phyloP scores from a whole-genome alignment of 2,329 filamentous ascomycete genomes.

The Fusarium sp. region DNA sequence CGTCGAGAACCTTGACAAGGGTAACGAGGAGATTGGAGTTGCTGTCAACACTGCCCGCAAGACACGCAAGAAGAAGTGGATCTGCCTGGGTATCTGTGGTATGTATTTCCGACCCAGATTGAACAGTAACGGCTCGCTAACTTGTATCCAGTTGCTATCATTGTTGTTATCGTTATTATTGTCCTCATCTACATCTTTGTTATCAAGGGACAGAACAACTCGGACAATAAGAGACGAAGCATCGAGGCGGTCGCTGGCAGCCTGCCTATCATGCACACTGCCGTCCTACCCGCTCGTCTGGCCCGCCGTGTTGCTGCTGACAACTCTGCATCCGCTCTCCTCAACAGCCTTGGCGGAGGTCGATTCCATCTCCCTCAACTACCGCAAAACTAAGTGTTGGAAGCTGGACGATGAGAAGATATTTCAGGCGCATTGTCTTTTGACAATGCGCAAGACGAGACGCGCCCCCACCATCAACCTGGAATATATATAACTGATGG shows the following conservation, averaged over 20 bases:
- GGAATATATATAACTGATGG: slow-evolving; percentile 9
- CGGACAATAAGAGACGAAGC: slow-evolving; percentile 50
- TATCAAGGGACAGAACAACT: slow-evolving; percentile 51
- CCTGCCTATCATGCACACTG: slow-evolving; percentile 44
- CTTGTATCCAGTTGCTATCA: slow-evolving; percentile 60
- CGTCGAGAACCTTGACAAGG: slow-evolving; percentile 84
- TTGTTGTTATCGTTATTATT: slow-evolving; percentile 65
- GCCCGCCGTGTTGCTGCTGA: slow-evolving; percentile 30
- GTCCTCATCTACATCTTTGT: slow-evolving; percentile 65
- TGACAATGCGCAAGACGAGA: background rate
- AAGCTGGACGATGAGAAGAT: background rate
- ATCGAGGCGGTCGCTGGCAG: slow-evolving; percentile 42
- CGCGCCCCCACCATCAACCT: background rate
- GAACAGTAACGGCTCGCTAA: slow-evolving; percentile 43
- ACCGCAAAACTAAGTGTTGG: slow-evolving; percentile 31
- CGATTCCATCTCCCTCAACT: slow-evolving; percentile 47
- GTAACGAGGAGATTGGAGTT: slow-evolving; percentile 84
- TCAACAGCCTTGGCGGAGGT: slow-evolving; percentile 37
- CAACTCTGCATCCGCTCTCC: slow-evolving; percentile 18
- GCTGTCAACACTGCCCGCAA: slow-evolving; percentile 85
- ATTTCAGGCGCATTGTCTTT: background rate
- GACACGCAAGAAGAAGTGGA: slow-evolving; percentile 96
- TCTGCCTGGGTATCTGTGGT: slow-evolving; percentile 83
- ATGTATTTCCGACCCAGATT: slow-evolving; percentile 48
- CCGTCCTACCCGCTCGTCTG: slow-evolving; percentile 36